Percentiles rank a stretch among this genome's conserved stretches.
These are phyloP conservation scores for Aspergillus glaucus DNA, from an alignment of 2,329 filamentous ascomycete genomes.

Conservation along the genomic window DNA sequence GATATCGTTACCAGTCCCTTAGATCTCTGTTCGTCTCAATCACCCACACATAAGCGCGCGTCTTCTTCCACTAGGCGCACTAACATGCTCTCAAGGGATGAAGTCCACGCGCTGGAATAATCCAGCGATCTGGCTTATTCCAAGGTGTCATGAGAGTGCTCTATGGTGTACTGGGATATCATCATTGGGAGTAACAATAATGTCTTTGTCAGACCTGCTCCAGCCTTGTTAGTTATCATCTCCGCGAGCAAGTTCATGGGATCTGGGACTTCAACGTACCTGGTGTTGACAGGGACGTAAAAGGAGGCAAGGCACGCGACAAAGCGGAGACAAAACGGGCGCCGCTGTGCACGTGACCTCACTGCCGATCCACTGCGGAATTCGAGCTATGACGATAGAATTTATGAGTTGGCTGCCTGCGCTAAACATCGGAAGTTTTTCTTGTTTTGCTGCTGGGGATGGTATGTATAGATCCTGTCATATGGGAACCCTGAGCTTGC, in stretches of 20 bases:
- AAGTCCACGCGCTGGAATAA: slow-evolving; percentile 22
- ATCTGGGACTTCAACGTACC: neutral
- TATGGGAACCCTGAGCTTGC: no score
- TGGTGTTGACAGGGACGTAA: no score
- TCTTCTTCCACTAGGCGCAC: slow-evolving; percentile 32
- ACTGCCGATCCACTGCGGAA: no score
- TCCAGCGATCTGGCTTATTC: slow-evolving; percentile 3
- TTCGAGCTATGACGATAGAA: no score
- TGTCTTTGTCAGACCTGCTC: slow-evolving; percentile 7
- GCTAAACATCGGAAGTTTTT: no score
- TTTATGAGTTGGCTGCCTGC: no score
- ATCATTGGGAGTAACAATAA: slow-evolving; percentile 32
- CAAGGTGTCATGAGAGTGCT: slow-evolving; percentile 35
- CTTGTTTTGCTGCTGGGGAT: no score
- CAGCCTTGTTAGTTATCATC: neutral
- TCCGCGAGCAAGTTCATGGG: neutral
- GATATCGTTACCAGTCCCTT: slow-evolving; percentile 26
- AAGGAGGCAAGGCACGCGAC: no score
- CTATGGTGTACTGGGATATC: slow-evolving; percentile 28
- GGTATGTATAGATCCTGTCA: no score
- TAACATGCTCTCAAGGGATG: slow-evolving; percentile 24
- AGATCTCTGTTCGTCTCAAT: slow-evolving; percentile 46
- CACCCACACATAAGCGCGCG: slow-evolving; percentile 26
- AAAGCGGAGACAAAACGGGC: no score
- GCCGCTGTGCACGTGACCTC: no score